A percentile compares a stretch with the other conserved stretches of the same genome.
Evolutionary conservation across 768 basidiomycete genomes (phyloP).

Genomic region (Leccinellum albellum): DNA sequence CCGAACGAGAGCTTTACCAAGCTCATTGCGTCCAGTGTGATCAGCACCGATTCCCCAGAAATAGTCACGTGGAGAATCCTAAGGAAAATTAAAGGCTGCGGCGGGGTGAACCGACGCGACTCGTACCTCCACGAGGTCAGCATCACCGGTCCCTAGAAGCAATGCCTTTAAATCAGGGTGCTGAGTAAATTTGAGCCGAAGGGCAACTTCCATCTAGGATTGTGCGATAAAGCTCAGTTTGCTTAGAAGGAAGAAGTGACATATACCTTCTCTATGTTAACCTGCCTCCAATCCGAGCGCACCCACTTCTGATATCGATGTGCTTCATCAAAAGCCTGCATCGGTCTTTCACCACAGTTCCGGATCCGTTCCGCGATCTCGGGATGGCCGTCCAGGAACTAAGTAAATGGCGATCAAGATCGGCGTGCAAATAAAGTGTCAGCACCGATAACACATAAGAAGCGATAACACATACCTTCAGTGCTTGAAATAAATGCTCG

Average conservation of each 20-base stretch:
- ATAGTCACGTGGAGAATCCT: conserved; percentile 74
- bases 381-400: conserved; percentile 61
- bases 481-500: conserved; percentile 74
- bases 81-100: not conserved
- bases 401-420: not conserved
- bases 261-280: conserved; percentile 61
- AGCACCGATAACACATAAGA: not conserved
- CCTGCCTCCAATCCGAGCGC: conserved; percentile 62
- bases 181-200: conserved; percentile 70
- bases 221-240: not conserved
- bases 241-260: not conserved
- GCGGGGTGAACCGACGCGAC: not conserved
- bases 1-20: conserved; percentile 66
- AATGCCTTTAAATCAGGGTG: conserved; percentile 55
- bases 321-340: conserved; percentile 64
- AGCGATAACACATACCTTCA: conserved; percentile 45
- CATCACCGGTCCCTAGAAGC: conserved; percentile 62
- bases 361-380: conserved; percentile 68
- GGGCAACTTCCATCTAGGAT: conserved; percentile 59
- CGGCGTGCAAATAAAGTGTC: not conserved
- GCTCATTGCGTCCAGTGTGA: conserved; percentile 63
- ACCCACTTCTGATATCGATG: conserved; percentile 60
- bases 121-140: conserved; percentile 64
- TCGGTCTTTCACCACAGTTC: conserved; percentile 58
- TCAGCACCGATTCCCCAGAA: conserved; percentile 78